Base-by-base conservation (phyloP, 1,139 yeast genomes). In the Hansenula lynferdii region DNA sequence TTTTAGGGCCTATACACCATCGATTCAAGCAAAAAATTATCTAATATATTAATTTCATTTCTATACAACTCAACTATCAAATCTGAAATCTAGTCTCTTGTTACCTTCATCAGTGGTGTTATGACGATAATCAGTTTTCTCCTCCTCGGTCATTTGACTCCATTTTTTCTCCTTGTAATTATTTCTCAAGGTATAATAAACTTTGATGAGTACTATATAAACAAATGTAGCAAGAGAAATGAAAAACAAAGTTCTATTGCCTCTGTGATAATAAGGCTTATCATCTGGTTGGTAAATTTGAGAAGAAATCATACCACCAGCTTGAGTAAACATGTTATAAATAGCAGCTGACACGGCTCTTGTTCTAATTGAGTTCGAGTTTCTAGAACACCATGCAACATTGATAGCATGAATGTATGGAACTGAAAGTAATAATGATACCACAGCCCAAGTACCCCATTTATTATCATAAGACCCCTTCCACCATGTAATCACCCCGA, bases 241-340 rank as follows among this genome's bases (percentile, higher is more conserved):
- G 2, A 65, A 70, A 37, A 77, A 54, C 18, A 70, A 53, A 27
- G 62, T 65, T 21, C 59, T 44, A 46, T 80, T 79, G 20, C 87
- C 89, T 21, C 72, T 58, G 35, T 65, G 66, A 53, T 80, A 82
- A 21, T 62, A 51, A 1, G 89, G 89, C 21, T 67, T 68, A 53
- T 82, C 89, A 36, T 69, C 70, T 1, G 58, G 54, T 40, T 79
- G 65, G 56, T 80, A 82, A 20, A 80, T 65, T 49, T 79, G 75
- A 10, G 75, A 63, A 2, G 75, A 65, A 9, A 72, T 62, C 38
- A 80, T 72, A 32, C 63, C 57, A 2, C 81, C 81, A 1, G 72
- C 56, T 56, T 81, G 87, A 5, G 72, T 78, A 48, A 67, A 66
- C 67, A 80, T 78, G 50, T 81, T 81, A 59, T 77, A 77, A 19